Conservation (phyloP, 2,329 filamentous ascomycete species). For the Dothideomycetidae sp. region DNA sequence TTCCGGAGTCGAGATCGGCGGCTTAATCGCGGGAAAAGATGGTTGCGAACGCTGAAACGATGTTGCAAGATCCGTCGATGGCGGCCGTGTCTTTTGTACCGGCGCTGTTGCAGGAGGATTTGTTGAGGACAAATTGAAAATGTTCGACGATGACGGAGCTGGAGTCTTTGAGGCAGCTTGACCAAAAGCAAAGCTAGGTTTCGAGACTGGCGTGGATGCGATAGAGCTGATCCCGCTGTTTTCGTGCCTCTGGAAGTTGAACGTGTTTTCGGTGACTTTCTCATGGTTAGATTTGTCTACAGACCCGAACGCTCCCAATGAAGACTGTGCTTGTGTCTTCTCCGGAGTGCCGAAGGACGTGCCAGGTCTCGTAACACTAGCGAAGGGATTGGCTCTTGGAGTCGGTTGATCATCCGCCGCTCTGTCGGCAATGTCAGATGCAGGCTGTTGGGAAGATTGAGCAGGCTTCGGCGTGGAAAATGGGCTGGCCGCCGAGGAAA, state of each 20-base stretch:
- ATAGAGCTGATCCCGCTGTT: not conserved
- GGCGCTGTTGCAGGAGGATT: constrained; percentile 6
- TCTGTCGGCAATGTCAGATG: not conserved
- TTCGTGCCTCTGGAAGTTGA: not conserved
- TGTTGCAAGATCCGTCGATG: too few species aligned
- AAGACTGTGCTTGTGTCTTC: not conserved
- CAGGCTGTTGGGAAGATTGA: not conserved
- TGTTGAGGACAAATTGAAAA: constrained; percentile 1
- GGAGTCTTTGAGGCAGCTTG: constrained; percentile 1
- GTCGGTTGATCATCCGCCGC: not conserved
- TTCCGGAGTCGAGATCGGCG: not conserved
- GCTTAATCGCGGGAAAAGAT: not conserved
- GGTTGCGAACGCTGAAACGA: not conserved
- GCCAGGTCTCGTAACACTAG: constrained; percentile 4
- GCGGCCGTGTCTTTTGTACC: constrained; percentile 1
- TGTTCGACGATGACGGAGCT: constrained; percentile 2
- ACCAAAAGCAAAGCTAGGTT: constrained; percentile 1
- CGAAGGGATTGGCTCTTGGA: constrained; percentile 12
- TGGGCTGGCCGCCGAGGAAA: not conserved
- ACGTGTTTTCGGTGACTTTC: not conserved
- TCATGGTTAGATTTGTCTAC: not conserved
- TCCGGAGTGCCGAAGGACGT: not conserved
- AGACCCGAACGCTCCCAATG: not conserved
- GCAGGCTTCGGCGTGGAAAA: constrained; percentile 2
- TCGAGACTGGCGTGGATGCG: not conserved